Evolutionary conservation across 83 land plant species (phyloP), one percentile per base, ranked within the genome.

Genomic region (Picea engelmannii): DNA sequence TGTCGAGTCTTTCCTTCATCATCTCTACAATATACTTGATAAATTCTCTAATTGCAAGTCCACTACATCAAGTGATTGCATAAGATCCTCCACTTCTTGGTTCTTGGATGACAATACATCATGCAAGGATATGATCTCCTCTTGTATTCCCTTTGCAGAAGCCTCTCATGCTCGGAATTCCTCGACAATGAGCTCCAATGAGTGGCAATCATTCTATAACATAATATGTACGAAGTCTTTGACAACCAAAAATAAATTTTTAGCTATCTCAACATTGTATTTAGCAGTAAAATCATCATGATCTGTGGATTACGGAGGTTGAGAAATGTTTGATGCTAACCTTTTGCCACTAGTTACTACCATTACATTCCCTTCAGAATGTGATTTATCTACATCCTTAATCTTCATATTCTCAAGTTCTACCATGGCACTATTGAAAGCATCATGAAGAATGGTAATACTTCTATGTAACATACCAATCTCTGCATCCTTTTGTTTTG

Each of bases 381-480:
- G 42, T 63, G 73, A 61, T 20, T 4, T 52, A 16, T 76, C 63
- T 80, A 81, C 87, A 62, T 62, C 18, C 78, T 67, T 27, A 2
- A 63, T 80, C 18, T 81, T 87, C 52, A 66, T 52, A 31, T 80
- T 87, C 66, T 88, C 87, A 76, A 88, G 73, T 86, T 86, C 87
- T 24, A 23, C 16, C 44, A 89, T 66, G 25, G 86, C 81, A 59
- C 20, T 55, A 62, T 24, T 66, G 23, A 62, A n/a, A 62, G 18
- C 4, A 62, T 62, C 64, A 62, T 16, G 18, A 62, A 62, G 6
- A 4, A 18, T 16, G 64, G 64, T 62, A 62, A 5, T 62, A 18
- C 16, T 10, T 62, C n/a, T 16, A 62, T 18, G 64, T 62, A 18
- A 18, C 18, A 5, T 62, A 16, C 18, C 21, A 18, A n/a, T 62